These are phyloP conservation scores for Aschersonia sp. DNA, from an alignment of 2,329 filamentous ascomycete genomes.

Conservation along the genomic window DNA sequence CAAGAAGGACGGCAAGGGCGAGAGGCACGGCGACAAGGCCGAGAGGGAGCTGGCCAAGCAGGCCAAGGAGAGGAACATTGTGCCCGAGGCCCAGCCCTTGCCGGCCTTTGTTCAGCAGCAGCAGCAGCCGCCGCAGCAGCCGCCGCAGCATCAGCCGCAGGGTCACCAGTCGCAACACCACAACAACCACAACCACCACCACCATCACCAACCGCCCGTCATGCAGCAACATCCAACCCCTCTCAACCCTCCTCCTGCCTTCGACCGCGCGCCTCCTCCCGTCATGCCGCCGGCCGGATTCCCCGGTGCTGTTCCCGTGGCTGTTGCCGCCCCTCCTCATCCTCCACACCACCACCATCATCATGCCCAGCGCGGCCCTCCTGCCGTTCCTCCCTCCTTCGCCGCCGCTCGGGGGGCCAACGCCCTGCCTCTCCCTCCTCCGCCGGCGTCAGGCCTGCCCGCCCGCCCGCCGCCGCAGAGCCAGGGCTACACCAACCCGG, in stretches of 20 bases:
- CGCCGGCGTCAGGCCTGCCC: conserved; percentile 31
- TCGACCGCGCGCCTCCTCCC: conserved; percentile 11
- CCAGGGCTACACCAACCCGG: conserved; percentile 31
- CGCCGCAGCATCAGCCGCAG: conserved; percentile 1
- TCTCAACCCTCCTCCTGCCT: background rate
- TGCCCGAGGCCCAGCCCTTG: conserved; percentile 62
- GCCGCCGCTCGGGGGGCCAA: conserved; percentile 10
- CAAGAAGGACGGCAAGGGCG: background rate
- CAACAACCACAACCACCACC: too few relatives aligned
- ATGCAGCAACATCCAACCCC: conserved; percentile 1
- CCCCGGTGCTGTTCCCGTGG: conserved; percentile 2
- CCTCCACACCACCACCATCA: conserved; percentile 21
- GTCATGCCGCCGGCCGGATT: conserved; percentile 5
- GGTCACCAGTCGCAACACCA: conserved; percentile 10
- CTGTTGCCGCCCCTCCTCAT: conserved; percentile 19
- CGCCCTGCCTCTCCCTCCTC: conserved; percentile 28
- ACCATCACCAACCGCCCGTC: conserved; percentile 10
- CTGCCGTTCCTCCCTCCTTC: conserved; percentile 6
- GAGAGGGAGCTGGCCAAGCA: conserved; percentile 67
- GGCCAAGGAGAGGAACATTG: conserved; percentile 87
- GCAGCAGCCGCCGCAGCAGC: conserved; percentile 4
- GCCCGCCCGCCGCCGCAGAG: conserved; percentile 30
- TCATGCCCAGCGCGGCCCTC: conserved; percentile 9
- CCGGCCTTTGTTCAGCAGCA: conserved; percentile 33
- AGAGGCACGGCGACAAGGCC: background rate